Percentiles rank a stretch among this genome's conserved stretches.
Evolutionary conservation across 768 basidiomycete species (phyloP).

Genomic region (Lactarius indigo): DNA sequence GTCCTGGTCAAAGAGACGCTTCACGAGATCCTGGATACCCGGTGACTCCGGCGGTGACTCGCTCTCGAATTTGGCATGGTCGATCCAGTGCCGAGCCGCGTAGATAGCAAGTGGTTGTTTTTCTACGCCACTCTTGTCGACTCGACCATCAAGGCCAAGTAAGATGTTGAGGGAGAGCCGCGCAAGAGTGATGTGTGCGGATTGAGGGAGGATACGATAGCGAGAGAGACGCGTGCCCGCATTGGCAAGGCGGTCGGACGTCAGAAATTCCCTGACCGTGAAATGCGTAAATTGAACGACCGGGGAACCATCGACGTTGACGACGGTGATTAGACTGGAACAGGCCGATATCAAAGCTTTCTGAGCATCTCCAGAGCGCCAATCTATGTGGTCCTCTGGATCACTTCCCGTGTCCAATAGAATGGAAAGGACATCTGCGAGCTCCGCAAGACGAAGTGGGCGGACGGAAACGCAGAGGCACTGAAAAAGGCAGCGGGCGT

Average conservation of each 20-base stretch:
- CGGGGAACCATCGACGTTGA: neutral
- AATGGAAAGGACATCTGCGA: neutral
- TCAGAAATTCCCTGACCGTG: conserved; percentile 14
- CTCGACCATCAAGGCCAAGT: neutral
- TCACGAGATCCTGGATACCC: neutral
- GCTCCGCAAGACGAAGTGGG: conserved; percentile 9
- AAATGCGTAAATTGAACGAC: conserved; percentile 9
- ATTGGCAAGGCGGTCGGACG: neutral
- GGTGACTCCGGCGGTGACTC: too few species aligned
- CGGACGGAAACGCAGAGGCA: neutral
- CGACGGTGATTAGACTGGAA: neutral
- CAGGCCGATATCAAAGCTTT: neutral
- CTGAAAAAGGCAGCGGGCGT: neutral
- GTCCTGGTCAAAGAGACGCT: neutral
- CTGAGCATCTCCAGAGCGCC: neutral
- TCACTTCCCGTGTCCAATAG: neutral
- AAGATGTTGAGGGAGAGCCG: conserved; percentile 1
- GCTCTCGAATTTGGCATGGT: neutral
- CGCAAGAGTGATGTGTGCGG: conserved; percentile 4
- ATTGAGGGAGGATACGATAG: neutral
- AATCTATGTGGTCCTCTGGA: neutral
- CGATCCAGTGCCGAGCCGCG: conserved; percentile 9
- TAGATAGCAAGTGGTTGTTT: conserved; percentile 3
- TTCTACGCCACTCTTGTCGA: neutral
- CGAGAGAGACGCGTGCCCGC: neutral